Percentiles rank a stretch among this genome's conserved stretches.
phyloP scores from a whole-genome alignment of 208 protist species.

The Naegleria gruberi region DNA sequence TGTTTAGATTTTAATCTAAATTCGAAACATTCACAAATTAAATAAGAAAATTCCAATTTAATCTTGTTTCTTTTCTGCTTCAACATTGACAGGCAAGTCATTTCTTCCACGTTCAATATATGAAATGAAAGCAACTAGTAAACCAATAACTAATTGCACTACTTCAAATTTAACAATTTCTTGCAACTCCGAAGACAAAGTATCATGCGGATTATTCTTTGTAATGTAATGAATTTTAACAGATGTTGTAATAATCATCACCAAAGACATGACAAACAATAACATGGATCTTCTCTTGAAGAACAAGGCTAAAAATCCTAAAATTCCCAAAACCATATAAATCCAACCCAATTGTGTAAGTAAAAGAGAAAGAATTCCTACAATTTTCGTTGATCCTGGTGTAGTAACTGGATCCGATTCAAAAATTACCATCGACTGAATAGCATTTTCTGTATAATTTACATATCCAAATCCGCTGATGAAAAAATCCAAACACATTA shows the following conservation, averaged over 20 bases:
- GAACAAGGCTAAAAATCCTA: not conserved
- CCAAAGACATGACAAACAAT: not conserved
- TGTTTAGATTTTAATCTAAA: too few relatives aligned
- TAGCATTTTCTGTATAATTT: not conserved
- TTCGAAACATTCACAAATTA: not conserved
- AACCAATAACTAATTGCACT: not conserved
- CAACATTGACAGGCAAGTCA: not conserved
- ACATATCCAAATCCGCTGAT: not conserved
- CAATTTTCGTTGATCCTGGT: not conserved
- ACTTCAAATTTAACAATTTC: not conserved
- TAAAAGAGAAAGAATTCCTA: not conserved
- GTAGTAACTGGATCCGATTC: not conserved
- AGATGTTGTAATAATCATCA: not conserved
- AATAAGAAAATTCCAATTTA: not conserved
- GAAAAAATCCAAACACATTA: not conserved
- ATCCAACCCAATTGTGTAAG: not conserved
- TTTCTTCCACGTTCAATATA: not conserved
- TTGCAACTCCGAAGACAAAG: not conserved
- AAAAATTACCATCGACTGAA: not conserved
- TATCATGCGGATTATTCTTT: not conserved
- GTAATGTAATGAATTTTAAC: not conserved
- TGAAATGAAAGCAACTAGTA: not conserved
- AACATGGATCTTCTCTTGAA: not conserved
- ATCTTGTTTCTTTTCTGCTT: not conserved
- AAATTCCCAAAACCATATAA: not conserved